Percentiles rank a stretch among this genome's conserved stretches.
Conservation (phyloP, 1,284 basidiomycete species). For the Boletus semigastroideus region DNA sequence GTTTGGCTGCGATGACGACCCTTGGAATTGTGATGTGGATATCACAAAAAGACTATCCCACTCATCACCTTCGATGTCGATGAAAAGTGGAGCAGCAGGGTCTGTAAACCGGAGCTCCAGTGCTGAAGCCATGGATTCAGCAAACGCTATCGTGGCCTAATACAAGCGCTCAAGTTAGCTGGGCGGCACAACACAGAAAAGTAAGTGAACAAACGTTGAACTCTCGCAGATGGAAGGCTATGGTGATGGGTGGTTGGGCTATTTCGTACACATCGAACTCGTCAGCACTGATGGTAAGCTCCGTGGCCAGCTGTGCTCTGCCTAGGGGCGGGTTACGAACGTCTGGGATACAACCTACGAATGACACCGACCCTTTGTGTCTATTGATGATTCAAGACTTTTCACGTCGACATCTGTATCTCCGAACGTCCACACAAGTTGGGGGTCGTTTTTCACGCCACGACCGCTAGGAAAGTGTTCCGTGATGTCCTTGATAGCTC, state of each 20-base stretch:
- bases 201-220: constrained; percentile 56
- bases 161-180: constrained; percentile 2
- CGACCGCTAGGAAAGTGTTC: constrained; percentile 72
- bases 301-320: constrained; percentile 63
- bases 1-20: constrained; percentile 28
- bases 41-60: constrained; percentile 69
- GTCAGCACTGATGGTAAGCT: constrained; percentile 67
- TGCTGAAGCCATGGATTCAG: constrained; percentile 62
- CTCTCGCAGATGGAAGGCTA: constrained; percentile 78
- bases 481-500: constrained; percentile 70
- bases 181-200: constrained; percentile 1
- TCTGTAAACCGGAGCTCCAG: constrained; percentile 75
- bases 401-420: constrained; percentile 64
- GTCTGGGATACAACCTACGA: background rate
- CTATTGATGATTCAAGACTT: constrained; percentile 64
- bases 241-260: constrained; percentile 54
- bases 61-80: constrained; percentile 66
- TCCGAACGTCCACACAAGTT: constrained; percentile 74
- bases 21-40: constrained; percentile 64
- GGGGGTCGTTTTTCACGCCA: constrained; percentile 65
- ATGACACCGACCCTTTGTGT: constrained; percentile 53
- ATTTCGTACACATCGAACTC: constrained; percentile 78
- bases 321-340: constrained; percentile 39
- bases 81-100: constrained; percentile 67
- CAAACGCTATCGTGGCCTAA: constrained; percentile 74